Evolutionary conservation across 345 rosid species (phyloP).

Genomic region (Raphanus sativus): DNA sequence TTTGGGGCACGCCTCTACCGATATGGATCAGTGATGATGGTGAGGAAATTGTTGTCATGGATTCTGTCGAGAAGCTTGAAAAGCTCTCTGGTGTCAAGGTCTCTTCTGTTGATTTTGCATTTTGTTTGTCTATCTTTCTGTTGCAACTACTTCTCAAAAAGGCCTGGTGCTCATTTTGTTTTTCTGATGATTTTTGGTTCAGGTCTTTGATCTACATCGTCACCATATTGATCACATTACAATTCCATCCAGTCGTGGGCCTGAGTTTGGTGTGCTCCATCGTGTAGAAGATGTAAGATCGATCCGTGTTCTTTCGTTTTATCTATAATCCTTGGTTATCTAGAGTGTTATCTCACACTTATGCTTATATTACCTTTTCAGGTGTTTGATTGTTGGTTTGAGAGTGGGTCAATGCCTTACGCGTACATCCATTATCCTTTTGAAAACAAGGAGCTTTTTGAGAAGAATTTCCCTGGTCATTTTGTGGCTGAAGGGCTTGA

Average conservation of each 20-base stretch:
- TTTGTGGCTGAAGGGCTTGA: conserved; percentile 99
- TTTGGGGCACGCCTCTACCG: conserved; percentile 99
- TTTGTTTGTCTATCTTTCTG: conserved; percentile 5
- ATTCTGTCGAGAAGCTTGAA: conserved; percentile 84
- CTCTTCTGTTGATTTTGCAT: conserved; percentile 4
- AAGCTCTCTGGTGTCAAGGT: conserved; percentile 92
- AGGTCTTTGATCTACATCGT: conserved; percentile 93
- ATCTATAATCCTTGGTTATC: conserved; percentile 3
- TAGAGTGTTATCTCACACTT: conserved; percentile 8
- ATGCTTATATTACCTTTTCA: conserved; percentile 35
- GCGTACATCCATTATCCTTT: conserved; percentile 98
- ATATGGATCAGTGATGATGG: conserved; percentile 91
- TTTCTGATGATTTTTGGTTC: conserved; percentile 27
- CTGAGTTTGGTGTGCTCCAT: conserved; percentile 75
- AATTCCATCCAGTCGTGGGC: conserved; percentile 76
- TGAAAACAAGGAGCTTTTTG: conserved; percentile 87
- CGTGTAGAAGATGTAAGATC: conserved; percentile 89
- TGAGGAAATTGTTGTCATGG: conserved; percentile 71
- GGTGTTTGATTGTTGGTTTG: conserved; percentile 99
- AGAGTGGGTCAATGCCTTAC: conserved; percentile 99
- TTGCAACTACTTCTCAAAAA: conserved; percentile 8
- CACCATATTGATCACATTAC: conserved; percentile 93
- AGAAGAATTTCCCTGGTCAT: conserved; percentile 94
- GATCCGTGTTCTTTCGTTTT: conserved; percentile 12
- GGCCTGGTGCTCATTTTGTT: conserved; percentile 16